Evolutionary conservation across 192 early-diverging fungal genomes (phyloP).

Genomic region (Neocallimastix lanati): DNA sequence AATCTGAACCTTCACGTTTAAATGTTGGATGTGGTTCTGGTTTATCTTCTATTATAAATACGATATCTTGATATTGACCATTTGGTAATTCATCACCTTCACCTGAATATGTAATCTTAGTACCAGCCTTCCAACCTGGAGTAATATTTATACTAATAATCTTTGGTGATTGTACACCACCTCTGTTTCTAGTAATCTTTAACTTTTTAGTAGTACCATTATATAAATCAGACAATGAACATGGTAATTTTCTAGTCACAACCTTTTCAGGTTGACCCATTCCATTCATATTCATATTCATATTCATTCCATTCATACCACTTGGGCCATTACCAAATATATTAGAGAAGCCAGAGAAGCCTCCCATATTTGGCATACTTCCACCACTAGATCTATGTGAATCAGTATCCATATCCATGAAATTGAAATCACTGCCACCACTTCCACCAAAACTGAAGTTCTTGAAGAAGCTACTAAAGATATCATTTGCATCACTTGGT

Average conservation of each 20-base stretch:
- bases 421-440: slow-evolving; percentile 10
- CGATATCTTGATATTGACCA: slow-evolving; percentile 73
- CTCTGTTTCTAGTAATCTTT: slow-evolving; percentile 65
- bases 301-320: too few species aligned
- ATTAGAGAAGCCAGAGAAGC: slow-evolving; percentile 5
- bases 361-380: slow-evolving; percentile 27
- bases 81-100: slow-evolving; percentile 74
- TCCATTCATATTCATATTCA: slow-evolving; percentile 4
- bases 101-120: slow-evolving; percentile 77
- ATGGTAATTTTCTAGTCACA: slow-evolving; percentile 51
- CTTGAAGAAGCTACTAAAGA: slow-evolving; percentile 79
- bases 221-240: slow-evolving; percentile 81
- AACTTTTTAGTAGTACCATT: slow-evolving; percentile 77
- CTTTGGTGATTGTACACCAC: slow-evolving; percentile 41
- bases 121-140: slow-evolving; percentile 96
- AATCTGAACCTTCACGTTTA: slow-evolving; percentile 75
- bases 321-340: slow-evolving; percentile 15
- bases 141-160: slow-evolving; percentile 68
- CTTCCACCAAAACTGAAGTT: slow-evolving; percentile 40
- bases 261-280: slow-evolving; percentile 13
- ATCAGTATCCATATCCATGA: slow-evolving; percentile 11
- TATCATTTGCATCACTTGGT: slow-evolving; percentile 71
- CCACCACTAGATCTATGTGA: slow-evolving; percentile 7
- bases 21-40: slow-evolving; percentile 50
- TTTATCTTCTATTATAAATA: slow-evolving; percentile 86